These are phyloP conservation scores for Apophysomyces trapeziformis DNA, from an alignment of 371 early-diverging fungal genomes.

Conservation along the genomic window DNA sequence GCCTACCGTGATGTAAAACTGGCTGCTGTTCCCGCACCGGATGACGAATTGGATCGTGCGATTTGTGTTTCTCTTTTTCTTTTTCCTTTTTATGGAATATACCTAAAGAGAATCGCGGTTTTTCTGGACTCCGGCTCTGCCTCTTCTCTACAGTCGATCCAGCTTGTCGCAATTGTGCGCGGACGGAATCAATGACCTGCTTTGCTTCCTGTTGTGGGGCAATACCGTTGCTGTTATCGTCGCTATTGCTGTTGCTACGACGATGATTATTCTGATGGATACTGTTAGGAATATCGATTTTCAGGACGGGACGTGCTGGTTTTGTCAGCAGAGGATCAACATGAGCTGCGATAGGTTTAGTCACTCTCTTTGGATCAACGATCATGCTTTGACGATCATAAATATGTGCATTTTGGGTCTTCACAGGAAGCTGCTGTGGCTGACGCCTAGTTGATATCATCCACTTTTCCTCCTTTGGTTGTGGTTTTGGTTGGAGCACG, in stretches of 20 bases:
- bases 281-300: constrained; percentile 1
- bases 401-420: constrained; percentile 24
- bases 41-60: constrained; percentile 9
- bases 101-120: constrained; percentile 24
- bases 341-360: not conserved
- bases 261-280: not conserved
- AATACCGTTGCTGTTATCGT: not conserved
- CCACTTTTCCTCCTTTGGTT: constrained; percentile 28
- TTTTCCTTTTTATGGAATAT: constrained; percentile 32
- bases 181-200: constrained; percentile 10
- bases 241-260: too few relatives aligned
- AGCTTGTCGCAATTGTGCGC: constrained; percentile 15
- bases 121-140: constrained; percentile 13
- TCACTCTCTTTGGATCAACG: not conserved
- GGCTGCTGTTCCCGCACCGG: constrained; percentile 9
- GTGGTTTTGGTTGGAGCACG: constrained; percentile 7
- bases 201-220: constrained; percentile 15
- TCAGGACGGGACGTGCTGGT: not conserved
- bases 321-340: not conserved
- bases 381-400: constrained; percentile 23
- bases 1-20: constrained; percentile 23
- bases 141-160: constrained; percentile 5
- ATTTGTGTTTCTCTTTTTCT: constrained; percentile 16
- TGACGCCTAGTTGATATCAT: constrained; percentile 29
- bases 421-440: constrained; percentile 25